A percentile compares a stretch with the other conserved stretches of the same genome.
Evolutionary conservation across 225 moss, liverwort and hornwort species (phyloP).

Genomic region (Antitrichia curtipendula): DNA sequence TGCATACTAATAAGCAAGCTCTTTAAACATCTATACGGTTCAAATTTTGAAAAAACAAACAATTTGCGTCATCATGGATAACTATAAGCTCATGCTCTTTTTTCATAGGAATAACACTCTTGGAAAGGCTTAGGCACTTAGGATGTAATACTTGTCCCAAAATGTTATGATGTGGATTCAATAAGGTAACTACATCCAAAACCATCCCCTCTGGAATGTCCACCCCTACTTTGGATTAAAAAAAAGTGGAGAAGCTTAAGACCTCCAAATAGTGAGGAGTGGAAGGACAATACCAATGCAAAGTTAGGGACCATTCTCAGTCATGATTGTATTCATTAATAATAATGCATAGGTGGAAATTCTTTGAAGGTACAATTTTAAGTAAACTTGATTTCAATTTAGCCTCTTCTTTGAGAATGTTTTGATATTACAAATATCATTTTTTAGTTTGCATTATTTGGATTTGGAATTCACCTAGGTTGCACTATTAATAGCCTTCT

Average conservation of each 20-base stretch:
- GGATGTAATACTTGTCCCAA: no score
- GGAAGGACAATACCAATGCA: neutral
- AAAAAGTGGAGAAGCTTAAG: neutral
- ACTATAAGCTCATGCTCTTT: no score
- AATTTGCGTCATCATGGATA: no score
- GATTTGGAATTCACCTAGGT: neutral
- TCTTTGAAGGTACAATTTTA: neutral
- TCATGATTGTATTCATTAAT: neutral
- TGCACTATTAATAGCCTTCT: neutral
- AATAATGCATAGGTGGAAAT: fast-evolving
- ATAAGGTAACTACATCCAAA: neutral
- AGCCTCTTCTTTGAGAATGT: neutral
- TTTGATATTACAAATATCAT: neutral
- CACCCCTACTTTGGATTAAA: neutral
- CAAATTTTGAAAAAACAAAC: no score
- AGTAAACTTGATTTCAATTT: neutral
- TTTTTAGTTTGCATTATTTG: neutral
- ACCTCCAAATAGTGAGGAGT: neutral
- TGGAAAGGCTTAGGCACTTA: no score
- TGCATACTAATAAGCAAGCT: no score
- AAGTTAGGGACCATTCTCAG: neutral
- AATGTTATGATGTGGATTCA: neutral
- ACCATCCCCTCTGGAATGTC: neutral
- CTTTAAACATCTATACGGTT: no score
- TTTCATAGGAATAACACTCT: no score